Percentiles rank a stretch among this genome's conserved stretches.
phyloP scores from a whole-genome alignment of 2,329 filamentous ascomycete species.

The Trichoderma hamatum region DNA sequence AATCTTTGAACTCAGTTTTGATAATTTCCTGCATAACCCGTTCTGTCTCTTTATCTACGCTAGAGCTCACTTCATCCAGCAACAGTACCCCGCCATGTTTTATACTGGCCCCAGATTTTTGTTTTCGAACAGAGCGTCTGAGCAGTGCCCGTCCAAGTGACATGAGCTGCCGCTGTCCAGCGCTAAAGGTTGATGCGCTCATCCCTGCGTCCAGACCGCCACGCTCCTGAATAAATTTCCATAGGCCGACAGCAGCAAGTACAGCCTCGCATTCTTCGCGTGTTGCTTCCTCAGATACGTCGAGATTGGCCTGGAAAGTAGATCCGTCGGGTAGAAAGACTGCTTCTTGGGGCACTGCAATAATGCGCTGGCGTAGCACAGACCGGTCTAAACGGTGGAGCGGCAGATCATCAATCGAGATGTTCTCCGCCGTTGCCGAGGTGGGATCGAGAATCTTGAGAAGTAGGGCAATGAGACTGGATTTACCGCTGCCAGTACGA shows the following conservation, averaged over 20 bases:
- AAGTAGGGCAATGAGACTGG: conserved; percentile 45
- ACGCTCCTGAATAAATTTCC: conserved; percentile 37
- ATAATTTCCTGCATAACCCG: conserved; percentile 33
- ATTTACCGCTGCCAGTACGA: conserved; percentile 49
- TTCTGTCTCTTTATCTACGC: conserved; percentile 37
- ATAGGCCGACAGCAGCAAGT: conserved; percentile 43
- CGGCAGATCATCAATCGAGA: conserved; percentile 48
- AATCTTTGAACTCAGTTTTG: conserved; percentile 29
- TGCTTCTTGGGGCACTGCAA: conserved; percentile 57
- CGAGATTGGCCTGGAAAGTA: conserved; percentile 48
- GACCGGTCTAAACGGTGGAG: conserved; percentile 45
- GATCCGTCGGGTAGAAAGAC: conserved; percentile 53
- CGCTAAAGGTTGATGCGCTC: conserved; percentile 52
- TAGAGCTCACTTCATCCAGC: conserved; percentile 40
- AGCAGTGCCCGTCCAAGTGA: conserved; percentile 63
- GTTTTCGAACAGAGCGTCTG: conserved; percentile 31
- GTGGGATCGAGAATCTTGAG: conserved; percentile 48
- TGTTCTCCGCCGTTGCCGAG: conserved; percentile 31
- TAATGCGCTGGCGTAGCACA: conserved; percentile 50
- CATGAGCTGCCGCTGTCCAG: conserved; percentile 67
- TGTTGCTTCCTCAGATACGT: conserved; percentile 42
- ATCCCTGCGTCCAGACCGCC: conserved; percentile 46
- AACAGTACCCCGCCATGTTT: conserved; percentile 28
- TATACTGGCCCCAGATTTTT: background rate
- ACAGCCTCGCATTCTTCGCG: conserved; percentile 40